These are phyloP conservation scores for Beta vulgaris DNA, from an alignment of 148 eudicot genomes.

Conservation along the genomic window DNA sequence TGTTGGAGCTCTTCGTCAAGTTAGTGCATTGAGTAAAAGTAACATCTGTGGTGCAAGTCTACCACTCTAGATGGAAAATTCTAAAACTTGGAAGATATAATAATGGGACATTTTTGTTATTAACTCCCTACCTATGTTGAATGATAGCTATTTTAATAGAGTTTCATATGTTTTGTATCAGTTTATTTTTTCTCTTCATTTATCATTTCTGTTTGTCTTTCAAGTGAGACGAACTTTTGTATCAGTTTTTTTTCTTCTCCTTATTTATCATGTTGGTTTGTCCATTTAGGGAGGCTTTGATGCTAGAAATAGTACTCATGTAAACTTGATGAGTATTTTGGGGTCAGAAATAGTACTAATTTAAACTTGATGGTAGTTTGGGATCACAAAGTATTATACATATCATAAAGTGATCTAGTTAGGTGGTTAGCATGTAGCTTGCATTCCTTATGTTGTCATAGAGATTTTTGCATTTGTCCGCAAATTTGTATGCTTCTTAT, in stretches of 20 bases:
- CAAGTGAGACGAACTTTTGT: not conserved
- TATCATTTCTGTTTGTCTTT: not conserved
- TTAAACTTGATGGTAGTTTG: not conserved
- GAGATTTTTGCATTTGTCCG: not conserved
- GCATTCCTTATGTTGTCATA: not conserved
- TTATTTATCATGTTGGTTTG: not conserved
- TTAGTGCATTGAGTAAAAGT: not conserved
- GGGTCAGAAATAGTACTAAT: not conserved
- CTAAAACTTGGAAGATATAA: not conserved
- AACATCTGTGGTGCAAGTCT: not conserved
- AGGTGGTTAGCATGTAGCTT: not conserved
- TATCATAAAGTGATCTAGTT: not conserved
- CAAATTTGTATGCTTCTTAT: not conserved
- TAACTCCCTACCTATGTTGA: not conserved
- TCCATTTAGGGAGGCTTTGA: not conserved
- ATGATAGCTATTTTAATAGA: not conserved
- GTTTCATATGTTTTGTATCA: not conserved
- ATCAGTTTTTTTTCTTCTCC: not conserved
- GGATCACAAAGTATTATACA: not conserved
- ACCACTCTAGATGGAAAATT: not conserved
- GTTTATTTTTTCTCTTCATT: not conserved
- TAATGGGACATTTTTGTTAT: not conserved
- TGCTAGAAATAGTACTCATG: not conserved
- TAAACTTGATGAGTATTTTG: not conserved
- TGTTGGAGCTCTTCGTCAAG: not conserved